A percentile compares a stretch with the other conserved stretches of the same genome.
Conservation (phyloP, 192 early-diverging fungal genomes). For the Mortierella alpina region DNA sequence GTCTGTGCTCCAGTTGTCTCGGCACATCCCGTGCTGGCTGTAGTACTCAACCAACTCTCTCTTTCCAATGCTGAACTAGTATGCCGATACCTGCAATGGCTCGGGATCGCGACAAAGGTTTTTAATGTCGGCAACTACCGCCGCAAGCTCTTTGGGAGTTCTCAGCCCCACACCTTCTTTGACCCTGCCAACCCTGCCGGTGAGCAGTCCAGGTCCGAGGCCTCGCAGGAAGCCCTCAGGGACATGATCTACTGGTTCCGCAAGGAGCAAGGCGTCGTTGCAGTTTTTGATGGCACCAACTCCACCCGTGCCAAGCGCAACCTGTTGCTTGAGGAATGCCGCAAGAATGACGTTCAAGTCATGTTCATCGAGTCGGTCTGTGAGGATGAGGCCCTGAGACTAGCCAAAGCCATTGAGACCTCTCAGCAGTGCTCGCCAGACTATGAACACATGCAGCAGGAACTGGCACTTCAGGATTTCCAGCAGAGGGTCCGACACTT, state of each 20-base stretch:
- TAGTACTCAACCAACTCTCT: background rate
- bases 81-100: constrained; percentile 94
- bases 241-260: constrained; percentile 96
- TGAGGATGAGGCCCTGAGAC: constrained; percentile 85
- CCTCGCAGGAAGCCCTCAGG: constrained; percentile 81
- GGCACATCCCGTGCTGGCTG: background rate
- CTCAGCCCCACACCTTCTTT: constrained; percentile 87
- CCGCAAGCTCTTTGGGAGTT: constrained; percentile 84
- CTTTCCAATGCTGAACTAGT: constrained; percentile 56
- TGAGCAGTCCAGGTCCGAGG: constrained; percentile 75
- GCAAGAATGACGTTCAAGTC: constrained; percentile 81
- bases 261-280: constrained; percentile 81
- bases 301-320: constrained; percentile 83
- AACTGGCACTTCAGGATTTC: constrained; percentile 91
- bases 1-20: too few relatives aligned
- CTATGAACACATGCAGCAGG: constrained; percentile 86
- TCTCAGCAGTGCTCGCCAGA: constrained; percentile 95
- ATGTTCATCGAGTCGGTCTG: constrained; percentile 98
- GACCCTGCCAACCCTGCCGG: constrained; percentile 86
- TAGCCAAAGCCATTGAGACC: constrained; percentile 87
- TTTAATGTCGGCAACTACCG: constrained; percentile 99
- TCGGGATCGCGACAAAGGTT: constrained; percentile 91
- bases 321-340: constrained; percentile 76
- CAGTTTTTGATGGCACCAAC: constrained; percentile 98
- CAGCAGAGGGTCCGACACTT: constrained; percentile 91